Conservation (phyloP, 768 basidiomycete species). For the Gloeophyllum trabeum region DNA sequence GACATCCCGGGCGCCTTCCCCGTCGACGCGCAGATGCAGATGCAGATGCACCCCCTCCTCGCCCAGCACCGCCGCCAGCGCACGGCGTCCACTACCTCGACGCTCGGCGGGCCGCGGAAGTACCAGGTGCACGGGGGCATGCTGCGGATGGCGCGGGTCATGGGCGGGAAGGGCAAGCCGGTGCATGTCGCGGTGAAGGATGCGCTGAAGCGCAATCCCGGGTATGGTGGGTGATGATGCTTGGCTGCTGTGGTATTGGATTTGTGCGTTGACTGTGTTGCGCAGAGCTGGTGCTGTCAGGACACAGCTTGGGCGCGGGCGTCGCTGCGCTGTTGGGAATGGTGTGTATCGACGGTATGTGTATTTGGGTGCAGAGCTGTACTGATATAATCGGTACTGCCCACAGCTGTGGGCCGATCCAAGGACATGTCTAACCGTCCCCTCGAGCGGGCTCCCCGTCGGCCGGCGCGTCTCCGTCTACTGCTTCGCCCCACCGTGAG, state of each 20-base stretch:
- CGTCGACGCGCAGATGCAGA: constrained; percentile 6
- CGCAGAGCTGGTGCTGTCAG: constrained; percentile 63
- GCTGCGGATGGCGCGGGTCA: constrained; percentile 64
- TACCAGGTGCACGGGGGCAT: constrained; percentile 78
- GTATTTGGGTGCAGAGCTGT: no score
- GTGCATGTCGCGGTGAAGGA: constrained; percentile 66
- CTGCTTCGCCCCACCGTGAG: constrained; percentile 73
- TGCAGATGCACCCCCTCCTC: no score
- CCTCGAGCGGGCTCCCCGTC: constrained; percentile 59
- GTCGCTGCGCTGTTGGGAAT: constrained; percentile 67
- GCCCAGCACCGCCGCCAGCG: constrained; percentile 2
- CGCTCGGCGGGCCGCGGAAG: constrained; percentile 12
- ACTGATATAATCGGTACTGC: no score
- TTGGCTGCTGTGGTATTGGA: neutral
- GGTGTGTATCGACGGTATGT: constrained; percentile 41
- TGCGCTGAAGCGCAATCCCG: constrained; percentile 56
- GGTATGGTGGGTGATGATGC: constrained; percentile 46
- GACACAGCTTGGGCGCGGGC: constrained; percentile 79
- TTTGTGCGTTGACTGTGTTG: neutral
- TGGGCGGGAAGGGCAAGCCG: constrained; percentile 69
- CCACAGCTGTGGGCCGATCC: constrained; percentile 80
- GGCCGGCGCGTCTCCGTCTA: constrained; percentile 62
- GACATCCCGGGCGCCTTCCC: constrained; percentile 17
- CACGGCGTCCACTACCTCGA: neutral
- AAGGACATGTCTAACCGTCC: constrained; percentile 55